Base-by-base conservation (phyloP, 768 basidiomycete species). In the Lactarius deliciosus region DNA sequence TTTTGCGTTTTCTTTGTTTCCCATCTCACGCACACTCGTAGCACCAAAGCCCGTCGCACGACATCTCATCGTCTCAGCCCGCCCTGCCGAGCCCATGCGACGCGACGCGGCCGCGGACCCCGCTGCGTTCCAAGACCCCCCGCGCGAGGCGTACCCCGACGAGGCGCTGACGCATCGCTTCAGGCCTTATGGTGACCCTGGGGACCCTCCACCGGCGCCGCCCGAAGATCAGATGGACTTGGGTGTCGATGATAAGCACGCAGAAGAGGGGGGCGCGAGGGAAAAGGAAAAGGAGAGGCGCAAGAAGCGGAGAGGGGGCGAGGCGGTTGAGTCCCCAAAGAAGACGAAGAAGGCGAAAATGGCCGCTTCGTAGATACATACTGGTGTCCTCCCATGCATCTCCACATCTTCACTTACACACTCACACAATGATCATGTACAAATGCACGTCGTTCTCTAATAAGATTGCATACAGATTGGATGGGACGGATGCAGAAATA, bases 81-180 rank as follows among this genome's bases (percentile, higher is more conserved):
- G 68, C 20, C 65, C 70, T 6, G 34, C 70, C 6, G 63, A 54
- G 8, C 62, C 68, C 11, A 32, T 68, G 15, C 34, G 9, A 15
- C 8, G 20, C 20, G 20, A 10, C n/a, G 45, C 60, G 5, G 30
- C n/a, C 40, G 30, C 40, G 8, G 30, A 57, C n/a, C 28, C 38
- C 25, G 15, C 45, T 18, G 34, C n/a, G 1, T 54, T 20, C 38
- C n/a, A 57, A 28, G 57, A 69, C 36, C 68, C 64, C 1, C 57
- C 65, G 36, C 64, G 70, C 22, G 65, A 69, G 32, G 62, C 68
- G 18, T 71, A 71, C 36, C 68, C 70, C 3, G 70, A 65, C 18
- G 40, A 57, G 18, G 56, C 53, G 38, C 63, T 71, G 36, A 71
- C 41, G 10, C 70, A 71, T 56, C 62, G 68, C 20, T 71, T 69